Percentiles rank a stretch among this genome's conserved stretches.
phyloP scores from a whole-genome alignment of 176 grass and related monocot species.

The Rhynchospora breviuscula region DNA sequence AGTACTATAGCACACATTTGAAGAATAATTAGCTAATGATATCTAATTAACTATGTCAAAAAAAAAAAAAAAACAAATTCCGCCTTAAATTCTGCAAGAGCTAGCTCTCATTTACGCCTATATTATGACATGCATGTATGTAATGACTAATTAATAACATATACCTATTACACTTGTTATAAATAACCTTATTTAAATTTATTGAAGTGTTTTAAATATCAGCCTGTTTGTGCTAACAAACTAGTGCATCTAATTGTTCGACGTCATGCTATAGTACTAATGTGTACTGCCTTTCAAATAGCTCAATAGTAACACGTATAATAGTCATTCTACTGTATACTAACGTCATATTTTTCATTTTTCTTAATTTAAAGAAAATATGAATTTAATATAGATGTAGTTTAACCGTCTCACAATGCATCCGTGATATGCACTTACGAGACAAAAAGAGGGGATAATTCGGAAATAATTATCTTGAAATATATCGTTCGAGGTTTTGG shows the following conservation, averaged over 20 bases:
- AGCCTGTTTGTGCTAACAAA: background rate
- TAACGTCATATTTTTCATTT: background rate
- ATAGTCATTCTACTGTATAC: background rate
- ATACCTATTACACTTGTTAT: background rate
- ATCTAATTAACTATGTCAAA: background rate
- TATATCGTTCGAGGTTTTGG: no score
- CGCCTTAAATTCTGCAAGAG: background rate
- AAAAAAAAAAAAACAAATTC: background rate
- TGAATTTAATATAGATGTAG: no score
- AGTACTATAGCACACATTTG: background rate
- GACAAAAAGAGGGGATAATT: no score
- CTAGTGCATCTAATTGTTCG: background rate
- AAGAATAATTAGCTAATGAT: constrained; percentile 10
- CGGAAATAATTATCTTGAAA: no score
- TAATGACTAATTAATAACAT: background rate
- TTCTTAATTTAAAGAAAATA: background rate
- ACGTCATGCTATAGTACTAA: constrained; percentile 14
- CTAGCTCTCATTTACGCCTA: no score
- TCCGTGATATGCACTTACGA: background rate
- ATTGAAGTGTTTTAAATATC: background rate
- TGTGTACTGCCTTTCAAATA: background rate
- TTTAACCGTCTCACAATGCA: background rate
- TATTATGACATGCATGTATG: no score
- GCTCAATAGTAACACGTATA: background rate
- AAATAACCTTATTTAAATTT: background rate